phyloP scores from a whole-genome alignment of 108 stramenopile genomes.

The Cyclotella distinguenda region DNA sequence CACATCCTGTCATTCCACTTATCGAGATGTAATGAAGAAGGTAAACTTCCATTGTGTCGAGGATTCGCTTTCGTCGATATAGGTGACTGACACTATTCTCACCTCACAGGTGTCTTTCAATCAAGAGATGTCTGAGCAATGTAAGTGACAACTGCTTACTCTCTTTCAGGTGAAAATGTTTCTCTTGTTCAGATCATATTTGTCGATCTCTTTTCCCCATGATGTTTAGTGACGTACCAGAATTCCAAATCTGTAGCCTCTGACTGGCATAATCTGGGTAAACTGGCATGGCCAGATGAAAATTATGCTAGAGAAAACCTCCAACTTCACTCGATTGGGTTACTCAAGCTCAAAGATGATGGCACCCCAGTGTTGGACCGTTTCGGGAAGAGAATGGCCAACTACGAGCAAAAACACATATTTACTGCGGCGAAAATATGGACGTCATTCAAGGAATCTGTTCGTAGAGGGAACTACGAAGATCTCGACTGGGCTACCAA shows the following conservation, averaged over 20 bases:
- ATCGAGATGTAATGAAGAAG: slow-evolving; percentile 41
- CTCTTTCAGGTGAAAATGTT: not conserved
- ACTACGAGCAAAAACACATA: slow-evolving; percentile 54
- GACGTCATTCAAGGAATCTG: slow-evolving; percentile 43
- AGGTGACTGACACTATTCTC: no score
- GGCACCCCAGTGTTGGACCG: slow-evolving; percentile 44
- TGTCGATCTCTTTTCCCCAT: not conserved
- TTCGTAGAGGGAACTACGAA: slow-evolving; percentile 41
- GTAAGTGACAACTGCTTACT: not conserved
- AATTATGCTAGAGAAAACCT: slow-evolving; percentile 64
- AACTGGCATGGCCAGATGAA: slow-evolving; percentile 45
- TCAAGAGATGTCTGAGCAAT: slow-evolving; percentile 41
- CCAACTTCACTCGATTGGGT: slow-evolving; percentile 62
- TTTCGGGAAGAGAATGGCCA: slow-evolving; percentile 36
- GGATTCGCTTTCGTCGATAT: no score
- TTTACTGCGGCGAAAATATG: slow-evolving; percentile 45
- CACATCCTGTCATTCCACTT: slow-evolving; percentile 32
- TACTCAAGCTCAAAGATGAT: slow-evolving; percentile 44
- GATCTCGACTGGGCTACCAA: slow-evolving; percentile 14
- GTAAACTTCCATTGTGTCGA: no score
- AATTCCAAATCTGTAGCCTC: slow-evolving; percentile 3
- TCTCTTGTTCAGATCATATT: not conserved
- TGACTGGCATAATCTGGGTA: slow-evolving; percentile 8
- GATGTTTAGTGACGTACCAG: not conserved
- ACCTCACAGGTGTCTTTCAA: no score